phyloP scores from a whole-genome alignment of 2,329 filamentous ascomycete species.

The Elsinoe australis region DNA sequence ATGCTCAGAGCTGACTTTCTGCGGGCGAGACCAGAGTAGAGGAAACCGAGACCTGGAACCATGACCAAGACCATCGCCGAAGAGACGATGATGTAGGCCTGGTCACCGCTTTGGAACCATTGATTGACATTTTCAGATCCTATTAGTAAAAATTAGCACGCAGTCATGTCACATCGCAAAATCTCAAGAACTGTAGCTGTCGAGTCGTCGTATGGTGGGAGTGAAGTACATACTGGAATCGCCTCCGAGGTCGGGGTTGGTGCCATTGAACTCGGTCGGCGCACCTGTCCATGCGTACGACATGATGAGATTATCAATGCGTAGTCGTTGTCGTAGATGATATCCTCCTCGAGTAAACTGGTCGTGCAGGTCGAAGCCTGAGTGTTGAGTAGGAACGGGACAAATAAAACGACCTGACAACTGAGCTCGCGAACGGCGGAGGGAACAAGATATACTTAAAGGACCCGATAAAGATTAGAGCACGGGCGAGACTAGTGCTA shows the following conservation, averaged over 20 bases:
- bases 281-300: constrained; percentile 43
- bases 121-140: constrained; percentile 85
- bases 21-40: constrained; percentile 95
- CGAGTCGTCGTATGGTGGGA: neutral
- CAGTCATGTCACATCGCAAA: neutral
- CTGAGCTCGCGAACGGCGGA: constrained; percentile 7
- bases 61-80: constrained; percentile 93
- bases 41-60: constrained; percentile 92
- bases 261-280: constrained; percentile 44
- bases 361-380: neutral
- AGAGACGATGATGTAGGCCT: constrained; percentile 84
- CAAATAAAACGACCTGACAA: constrained; percentile 3
- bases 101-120: constrained; percentile 87
- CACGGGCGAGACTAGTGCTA: constrained; percentile 9
- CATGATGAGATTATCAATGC: constrained; percentile 32
- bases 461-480: constrained; percentile 8
- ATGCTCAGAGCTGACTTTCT: constrained; percentile 95
- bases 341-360: neutral
- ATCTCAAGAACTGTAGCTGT: neutral
- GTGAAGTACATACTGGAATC: constrained; percentile 60
- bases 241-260: constrained; percentile 58
- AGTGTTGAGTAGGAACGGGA: constrained; percentile 10
- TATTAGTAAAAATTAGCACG: constrained; percentile 33
- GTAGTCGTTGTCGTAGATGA: constrained; percentile 22
- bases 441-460: constrained; percentile 10